Percentiles rank a stretch among this genome's conserved stretches.
Evolutionary conservation across 2,329 filamentous ascomycete species (phyloP).

Genomic region (Orbilia blumenaviensis): DNA sequence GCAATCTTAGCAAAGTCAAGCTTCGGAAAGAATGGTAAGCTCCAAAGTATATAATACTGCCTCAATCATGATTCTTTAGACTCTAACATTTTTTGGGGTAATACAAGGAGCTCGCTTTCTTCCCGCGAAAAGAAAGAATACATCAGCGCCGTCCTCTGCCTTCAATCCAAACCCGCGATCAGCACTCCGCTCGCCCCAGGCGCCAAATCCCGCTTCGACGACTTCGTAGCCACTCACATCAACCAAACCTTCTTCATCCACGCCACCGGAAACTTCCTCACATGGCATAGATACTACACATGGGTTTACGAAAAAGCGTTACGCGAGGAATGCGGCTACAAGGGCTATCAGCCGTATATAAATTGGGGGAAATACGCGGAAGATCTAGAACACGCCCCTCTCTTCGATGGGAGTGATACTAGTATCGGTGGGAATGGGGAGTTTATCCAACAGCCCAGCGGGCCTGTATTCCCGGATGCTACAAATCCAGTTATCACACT

Average conservation of each 20-base stretch:
- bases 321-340: constrained; percentile 63
- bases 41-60: not conserved
- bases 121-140: constrained; percentile 57
- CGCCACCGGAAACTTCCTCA: constrained; percentile 61
- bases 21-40: constrained; percentile 38
- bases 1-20: constrained; percentile 28
- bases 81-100: not conserved
- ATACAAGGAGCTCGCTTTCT: constrained; percentile 57
- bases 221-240: constrained; percentile 59
- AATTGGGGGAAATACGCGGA: constrained; percentile 63
- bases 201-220: constrained; percentile 57
- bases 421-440: constrained; percentile 64
- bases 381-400: constrained; percentile 62
- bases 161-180: constrained; percentile 58
- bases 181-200: constrained; percentile 48
- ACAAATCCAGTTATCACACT: constrained; percentile 61
- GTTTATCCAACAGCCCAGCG: constrained; percentile 57
- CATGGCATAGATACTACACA: constrained; percentile 64
- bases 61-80: not conserved
- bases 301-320: constrained; percentile 62
- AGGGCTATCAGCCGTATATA: constrained; percentile 64
- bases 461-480: constrained; percentile 45
- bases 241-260: constrained; percentile 59
- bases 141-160: constrained; percentile 58
- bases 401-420: constrained; percentile 65